Base-by-base conservation (phyloP, 345 rosid species). In the Heritiera fomes region DNA sequence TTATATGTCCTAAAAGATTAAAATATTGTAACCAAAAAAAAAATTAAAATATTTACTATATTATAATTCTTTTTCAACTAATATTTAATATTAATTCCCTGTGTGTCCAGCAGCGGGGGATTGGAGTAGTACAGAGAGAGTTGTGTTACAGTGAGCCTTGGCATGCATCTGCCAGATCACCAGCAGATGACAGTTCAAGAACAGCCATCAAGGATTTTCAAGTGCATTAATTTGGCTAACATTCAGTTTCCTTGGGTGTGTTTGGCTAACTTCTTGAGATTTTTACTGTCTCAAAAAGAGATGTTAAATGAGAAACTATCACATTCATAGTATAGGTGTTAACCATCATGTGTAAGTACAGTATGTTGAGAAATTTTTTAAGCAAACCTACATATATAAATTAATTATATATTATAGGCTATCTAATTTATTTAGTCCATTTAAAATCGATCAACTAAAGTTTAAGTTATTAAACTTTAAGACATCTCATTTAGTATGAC, bases 121-220 rank as follows among this genome's bases (percentile, higher is more conserved):
- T 68, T n/a, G 6, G 34, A 20, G 38, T 46, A 12, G 7, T 4
- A 41, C 18, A 10, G 8, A 68, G 32, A 68, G 34, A 20, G 40
- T 34, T 56, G 14, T 58, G 79, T 47, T 80, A 67, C 79, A 75
- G 52, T 73, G 84, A 86, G 81, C 75, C 84, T 81, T 74, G 82
- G 50, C 73, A 60, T 79, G 18, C 43, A 73, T 79, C 23, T 41
- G 73, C 14, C 75, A 75, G 28, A 4, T 47, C 17, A 55, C 62
- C 6, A 49, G 58, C 40, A 28, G 43, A 20, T 79, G 83, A 79
- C 83, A 79, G 83, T 71, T 81, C 81, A 85, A 53, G 52, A 77
- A 50, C 88, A 79, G 77, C 80, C 10, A 23, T 69, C 0, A 69
- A 70, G 23, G 32, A 5, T 1, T 70, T 46, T 13, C 18, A 23